Evolutionary conservation across 805 yeast genomes (phyloP).

Genomic region (Metschnikowia aberdeeniae): DNA sequence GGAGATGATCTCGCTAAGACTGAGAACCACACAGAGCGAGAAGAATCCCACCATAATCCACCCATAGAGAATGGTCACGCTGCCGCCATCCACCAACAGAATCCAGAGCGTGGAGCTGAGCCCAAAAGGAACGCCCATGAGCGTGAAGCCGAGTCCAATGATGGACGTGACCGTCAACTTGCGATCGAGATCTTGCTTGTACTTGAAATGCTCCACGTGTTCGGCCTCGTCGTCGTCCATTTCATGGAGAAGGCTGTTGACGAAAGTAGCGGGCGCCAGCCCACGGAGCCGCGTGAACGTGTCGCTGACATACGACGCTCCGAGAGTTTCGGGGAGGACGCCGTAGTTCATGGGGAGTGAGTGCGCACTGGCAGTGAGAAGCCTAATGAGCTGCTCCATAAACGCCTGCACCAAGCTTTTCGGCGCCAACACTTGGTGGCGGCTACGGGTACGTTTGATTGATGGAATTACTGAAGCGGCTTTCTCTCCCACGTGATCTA

Average conservation of each 20-base stretch:
- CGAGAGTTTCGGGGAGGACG: slow-evolving; percentile 7
- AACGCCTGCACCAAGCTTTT: too few species aligned
- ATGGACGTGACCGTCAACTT: slow-evolving; percentile 66
- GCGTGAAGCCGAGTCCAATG: slow-evolving; percentile 72
- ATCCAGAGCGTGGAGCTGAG: slow-evolving; percentile 69
- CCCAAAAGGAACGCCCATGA: slow-evolving; percentile 82
- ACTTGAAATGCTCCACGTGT: slow-evolving; percentile 66
- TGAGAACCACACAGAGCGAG: slow-evolving; percentile 60
- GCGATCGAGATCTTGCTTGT: slow-evolving; percentile 67
- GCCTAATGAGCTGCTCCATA: slow-evolving; percentile 1
- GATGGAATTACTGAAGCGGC: too few species aligned
- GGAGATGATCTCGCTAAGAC: slow-evolving; percentile 73
- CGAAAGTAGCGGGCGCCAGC: slow-evolving; percentile 16
- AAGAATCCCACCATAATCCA: slow-evolving; percentile 64
- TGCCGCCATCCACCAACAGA: slow-evolving; percentile 72
- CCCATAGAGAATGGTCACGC: slow-evolving; percentile 71
- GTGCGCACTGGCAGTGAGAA: neutral
- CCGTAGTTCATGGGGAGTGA: neutral
- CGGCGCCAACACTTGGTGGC: too few species aligned
- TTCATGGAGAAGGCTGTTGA: slow-evolving; percentile 13
- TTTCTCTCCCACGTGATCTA: too few species aligned
- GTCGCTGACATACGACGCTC: slow-evolving; percentile 10
- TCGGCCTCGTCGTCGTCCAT: slow-evolving; percentile 47
- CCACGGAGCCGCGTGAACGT: slow-evolving; percentile 14
- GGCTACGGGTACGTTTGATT: too few species aligned